A percentile compares a stretch with the other conserved stretches of the same genome.
Evolutionary conservation across 2,329 filamentous ascomycete species (phyloP).

Genomic region (Gaeumannomyces sp.): DNA sequence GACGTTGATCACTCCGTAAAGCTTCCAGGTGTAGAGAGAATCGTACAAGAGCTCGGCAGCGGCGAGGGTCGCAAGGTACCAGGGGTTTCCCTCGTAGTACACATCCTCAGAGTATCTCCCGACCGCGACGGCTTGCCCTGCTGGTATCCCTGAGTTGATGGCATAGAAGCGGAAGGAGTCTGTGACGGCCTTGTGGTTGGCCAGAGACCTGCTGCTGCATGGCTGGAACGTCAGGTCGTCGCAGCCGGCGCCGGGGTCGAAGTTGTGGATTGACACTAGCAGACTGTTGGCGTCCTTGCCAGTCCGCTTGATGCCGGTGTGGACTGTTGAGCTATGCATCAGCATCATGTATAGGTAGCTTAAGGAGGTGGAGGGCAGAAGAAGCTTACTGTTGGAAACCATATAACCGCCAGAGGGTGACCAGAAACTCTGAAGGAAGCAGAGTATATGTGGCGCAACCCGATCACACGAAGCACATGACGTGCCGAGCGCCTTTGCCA

Average conservation of each 20-base stretch:
- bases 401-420: conserved; percentile 51
- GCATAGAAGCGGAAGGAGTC: conserved; percentile 71
- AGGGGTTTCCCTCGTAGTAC: conserved; percentile 75
- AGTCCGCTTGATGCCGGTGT: conserved; percentile 52
- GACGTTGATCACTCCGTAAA: conserved; percentile 56
- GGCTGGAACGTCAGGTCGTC: conserved; percentile 72
- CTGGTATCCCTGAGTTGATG: conserved; percentile 60
- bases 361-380: not conserved
- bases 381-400: conserved; percentile 54
- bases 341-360: not conserved
- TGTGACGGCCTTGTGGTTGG: conserved; percentile 70
- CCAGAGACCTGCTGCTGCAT: conserved; percentile 61
- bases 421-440: conserved; percentile 73
- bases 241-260: conserved; percentile 61
- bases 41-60: conserved; percentile 77
- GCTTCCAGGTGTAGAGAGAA: conserved; percentile 65
- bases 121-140: conserved; percentile 53
- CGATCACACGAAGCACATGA: conserved; percentile 54
- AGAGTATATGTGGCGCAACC: conserved; percentile 64
- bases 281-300: conserved; percentile 70
- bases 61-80: conserved; percentile 71
- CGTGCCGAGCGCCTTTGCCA: conserved; percentile 59
- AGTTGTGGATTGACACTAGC: conserved; percentile 59
- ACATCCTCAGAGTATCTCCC: conserved; percentile 66
- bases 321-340: conserved; percentile 31